Evolutionary conservation across 371 early-diverging fungal species (phyloP).

Genomic region (Haplosporangium sp.): DNA sequence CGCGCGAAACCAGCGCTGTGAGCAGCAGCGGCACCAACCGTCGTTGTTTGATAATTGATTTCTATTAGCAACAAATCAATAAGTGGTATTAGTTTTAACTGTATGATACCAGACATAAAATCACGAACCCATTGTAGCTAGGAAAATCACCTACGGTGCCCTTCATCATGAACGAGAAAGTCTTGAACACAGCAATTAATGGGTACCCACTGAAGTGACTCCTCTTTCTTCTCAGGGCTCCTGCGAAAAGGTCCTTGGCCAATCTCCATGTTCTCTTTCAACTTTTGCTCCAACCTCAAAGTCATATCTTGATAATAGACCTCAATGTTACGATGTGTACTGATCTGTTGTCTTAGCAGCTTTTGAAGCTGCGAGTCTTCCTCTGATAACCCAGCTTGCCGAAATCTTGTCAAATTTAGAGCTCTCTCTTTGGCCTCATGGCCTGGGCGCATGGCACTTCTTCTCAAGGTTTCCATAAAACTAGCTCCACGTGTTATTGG

Average conservation of each 20-base stretch:
- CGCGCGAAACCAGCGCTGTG: conserved; percentile 41
- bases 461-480: conserved; percentile 42
- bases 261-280: conserved; percentile 40
- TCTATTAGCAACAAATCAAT: conserved; percentile 20
- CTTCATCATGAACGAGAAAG: conserved; percentile 43
- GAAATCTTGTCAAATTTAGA: conserved; percentile 26
- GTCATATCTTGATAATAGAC: conserved; percentile 46
- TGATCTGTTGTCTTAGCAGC: conserved; percentile 49
- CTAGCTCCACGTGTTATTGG: conserved; percentile 49
- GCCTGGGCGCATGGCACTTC: conserved; percentile 16
- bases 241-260: conserved; percentile 55
- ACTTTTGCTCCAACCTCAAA: conserved; percentile 39
- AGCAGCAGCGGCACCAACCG: conserved; percentile 47
- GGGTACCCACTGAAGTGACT: conserved; percentile 53
- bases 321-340: conserved; percentile 45
- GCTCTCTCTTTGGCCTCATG: conserved; percentile 7
- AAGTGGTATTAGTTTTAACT: background rate
- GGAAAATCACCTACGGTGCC: conserved; percentile 25
- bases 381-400: conserved; percentile 35
- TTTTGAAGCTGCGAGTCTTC: conserved; percentile 51
- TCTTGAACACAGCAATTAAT: conserved; percentile 56
- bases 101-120: background rate
- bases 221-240: conserved; percentile 55
- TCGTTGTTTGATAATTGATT: conserved; percentile 47
- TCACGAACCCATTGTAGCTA: background rate